Evolutionary conservation across 2,329 filamentous ascomycete species (phyloP).

Genomic region (Penicillium brevicompactum): DNA sequence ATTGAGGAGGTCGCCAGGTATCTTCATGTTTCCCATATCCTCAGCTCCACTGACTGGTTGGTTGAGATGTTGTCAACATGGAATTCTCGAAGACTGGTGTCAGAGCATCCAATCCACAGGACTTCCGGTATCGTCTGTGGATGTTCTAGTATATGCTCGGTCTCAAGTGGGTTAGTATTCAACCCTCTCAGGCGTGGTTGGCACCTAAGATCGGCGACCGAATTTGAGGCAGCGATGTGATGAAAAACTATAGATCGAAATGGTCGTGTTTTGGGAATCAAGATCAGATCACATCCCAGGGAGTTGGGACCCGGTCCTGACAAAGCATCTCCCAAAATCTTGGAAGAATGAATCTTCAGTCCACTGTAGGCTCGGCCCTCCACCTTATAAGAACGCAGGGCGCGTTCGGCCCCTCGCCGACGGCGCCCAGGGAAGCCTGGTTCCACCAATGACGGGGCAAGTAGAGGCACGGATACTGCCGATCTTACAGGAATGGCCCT

Average conservation of each 20-base stretch:
- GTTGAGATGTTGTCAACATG: constrained; percentile 11
- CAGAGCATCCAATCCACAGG: constrained; percentile 25
- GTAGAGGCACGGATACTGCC: not conserved
- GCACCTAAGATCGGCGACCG: not conserved
- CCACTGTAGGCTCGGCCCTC: not conserved
- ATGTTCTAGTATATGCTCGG: constrained; percentile 15
- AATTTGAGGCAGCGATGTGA: not conserved
- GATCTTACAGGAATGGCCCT: not conserved
- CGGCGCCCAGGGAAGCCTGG: not conserved
- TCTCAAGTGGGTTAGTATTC: not conserved
- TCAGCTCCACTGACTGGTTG: constrained; percentile 20
- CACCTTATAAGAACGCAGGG: not conserved
- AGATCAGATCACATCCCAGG: not conserved
- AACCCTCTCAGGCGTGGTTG: not conserved
- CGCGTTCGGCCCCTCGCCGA: not conserved
- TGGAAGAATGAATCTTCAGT: too few relatives aligned
- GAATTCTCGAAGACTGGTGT: constrained; percentile 19
- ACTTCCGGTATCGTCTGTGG: constrained; percentile 11
- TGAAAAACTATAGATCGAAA: not conserved
- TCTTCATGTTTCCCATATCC: constrained; percentile 24
- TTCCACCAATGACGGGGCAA: not conserved
- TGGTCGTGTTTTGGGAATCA: not conserved
- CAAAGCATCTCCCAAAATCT: not conserved
- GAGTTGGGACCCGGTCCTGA: not conserved
- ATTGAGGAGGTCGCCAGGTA: constrained; percentile 18